phyloP scores from a whole-genome alignment of 2,329 filamentous ascomycete species.

The Coleophoma crateriformis region DNA sequence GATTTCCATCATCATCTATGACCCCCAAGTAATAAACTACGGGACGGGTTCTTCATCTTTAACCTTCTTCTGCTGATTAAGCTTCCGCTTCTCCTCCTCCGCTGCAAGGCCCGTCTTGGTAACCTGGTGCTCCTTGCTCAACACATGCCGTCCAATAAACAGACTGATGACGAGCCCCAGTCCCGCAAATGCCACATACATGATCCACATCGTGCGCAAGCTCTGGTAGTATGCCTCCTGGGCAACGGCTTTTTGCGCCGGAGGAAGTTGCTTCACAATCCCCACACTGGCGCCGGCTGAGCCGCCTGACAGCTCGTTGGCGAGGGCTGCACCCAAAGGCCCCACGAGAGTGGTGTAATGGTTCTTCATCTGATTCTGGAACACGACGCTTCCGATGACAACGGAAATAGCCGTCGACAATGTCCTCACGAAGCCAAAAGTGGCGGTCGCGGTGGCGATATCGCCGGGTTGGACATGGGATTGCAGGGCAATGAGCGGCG shows the following conservation, averaged over 20 bases:
- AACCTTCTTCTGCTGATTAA: slow-evolving; percentile 8
- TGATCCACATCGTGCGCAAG: slow-evolving; percentile 24
- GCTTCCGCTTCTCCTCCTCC: slow-evolving; percentile 1
- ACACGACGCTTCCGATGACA: slow-evolving; percentile 43
- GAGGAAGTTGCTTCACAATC: slow-evolving; percentile 16
- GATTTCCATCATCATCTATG: no score
- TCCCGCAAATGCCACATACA: slow-evolving; percentile 21
- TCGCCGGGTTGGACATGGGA: slow-evolving; percentile 55
- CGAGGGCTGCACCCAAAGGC: slow-evolving; percentile 15
- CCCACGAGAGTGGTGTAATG: slow-evolving; percentile 9
- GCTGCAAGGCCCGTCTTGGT: slow-evolving; percentile 38
- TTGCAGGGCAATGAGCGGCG: slow-evolving; percentile 63
- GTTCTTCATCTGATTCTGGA: slow-evolving; percentile 39
- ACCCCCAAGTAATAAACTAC: no score
- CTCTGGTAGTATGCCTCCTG: slow-evolving; percentile 15
- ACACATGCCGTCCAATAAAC: slow-evolving; percentile 36
- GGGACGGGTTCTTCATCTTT: slow-evolving; percentile 7
- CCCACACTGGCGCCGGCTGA: slow-evolving; percentile 22
- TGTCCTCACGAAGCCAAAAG: slow-evolving; percentile 55
- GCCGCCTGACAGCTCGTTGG: slow-evolving; percentile 16
- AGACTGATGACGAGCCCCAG: slow-evolving; percentile 32
- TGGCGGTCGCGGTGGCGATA: slow-evolving; percentile 63
- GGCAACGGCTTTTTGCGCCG: slow-evolving; percentile 14
- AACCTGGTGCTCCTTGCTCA: slow-evolving; percentile 44
- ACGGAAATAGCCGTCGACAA: slow-evolving; percentile 39